Evolutionary conservation across 768 basidiomycete genomes (phyloP).

Genomic region (Serendipita indica): DNA sequence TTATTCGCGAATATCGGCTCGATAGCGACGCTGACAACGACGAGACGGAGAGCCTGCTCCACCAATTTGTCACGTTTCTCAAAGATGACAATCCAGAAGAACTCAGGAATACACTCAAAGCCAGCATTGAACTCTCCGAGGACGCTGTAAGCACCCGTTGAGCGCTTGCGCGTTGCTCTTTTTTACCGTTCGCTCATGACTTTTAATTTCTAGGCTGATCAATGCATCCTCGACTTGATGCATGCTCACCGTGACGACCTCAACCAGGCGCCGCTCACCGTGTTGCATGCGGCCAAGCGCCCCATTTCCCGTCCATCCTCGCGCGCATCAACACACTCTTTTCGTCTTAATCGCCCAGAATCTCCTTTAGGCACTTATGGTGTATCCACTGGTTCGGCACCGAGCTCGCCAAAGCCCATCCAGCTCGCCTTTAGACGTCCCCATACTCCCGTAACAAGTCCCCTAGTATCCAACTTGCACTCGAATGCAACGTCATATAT

Average conservation of each 20-base stretch:
- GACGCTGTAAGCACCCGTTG: constrained; percentile 29
- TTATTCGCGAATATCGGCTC: background rate
- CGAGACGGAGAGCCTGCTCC: background rate
- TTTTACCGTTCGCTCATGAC: background rate
- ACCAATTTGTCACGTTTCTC: constrained; percentile 53
- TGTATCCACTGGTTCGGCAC: constrained; percentile 30
- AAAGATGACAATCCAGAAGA: constrained; percentile 77
- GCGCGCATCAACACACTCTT: constrained; percentile 55
- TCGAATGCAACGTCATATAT: constrained; percentile 40
- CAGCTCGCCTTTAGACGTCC: constrained; percentile 68
- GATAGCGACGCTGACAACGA: background rate
- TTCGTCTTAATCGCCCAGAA: constrained; percentile 55
- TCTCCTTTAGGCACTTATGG: background rate
- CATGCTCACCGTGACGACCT: constrained; percentile 84
- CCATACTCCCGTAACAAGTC: constrained; percentile 65
- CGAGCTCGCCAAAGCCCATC: constrained; percentile 57
- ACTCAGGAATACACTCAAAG: constrained; percentile 60
- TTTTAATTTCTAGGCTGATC: constrained; percentile 46
- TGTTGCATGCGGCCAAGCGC: constrained; percentile 63
- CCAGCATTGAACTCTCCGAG: constrained; percentile 39
- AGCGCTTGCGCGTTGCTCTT: background rate
- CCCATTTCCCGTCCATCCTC: constrained; percentile 72
- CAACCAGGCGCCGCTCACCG: constrained; percentile 67
- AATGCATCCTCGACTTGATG: constrained; percentile 87
- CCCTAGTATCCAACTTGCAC: constrained; percentile 41